Evolutionary conservation across 768 basidiomycete genomes (phyloP).

Genomic region (Filobasidium wieringae): DNA sequence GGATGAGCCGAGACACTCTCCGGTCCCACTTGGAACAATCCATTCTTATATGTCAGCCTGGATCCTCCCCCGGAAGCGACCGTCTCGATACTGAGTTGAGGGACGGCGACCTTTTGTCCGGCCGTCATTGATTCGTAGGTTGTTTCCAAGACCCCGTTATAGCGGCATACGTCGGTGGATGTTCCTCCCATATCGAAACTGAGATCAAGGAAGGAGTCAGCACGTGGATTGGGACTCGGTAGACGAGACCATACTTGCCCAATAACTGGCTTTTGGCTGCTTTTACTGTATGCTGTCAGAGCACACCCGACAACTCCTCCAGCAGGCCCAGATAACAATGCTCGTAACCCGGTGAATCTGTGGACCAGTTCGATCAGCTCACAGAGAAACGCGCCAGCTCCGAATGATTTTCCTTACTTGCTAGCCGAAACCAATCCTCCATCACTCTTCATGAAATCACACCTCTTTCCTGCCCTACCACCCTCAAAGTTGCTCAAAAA

Average conservation of each 20-base stretch:
- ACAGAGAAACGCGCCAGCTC: too few relatives aligned
- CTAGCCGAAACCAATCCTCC: slow-evolving; percentile 40
- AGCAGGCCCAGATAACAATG: slow-evolving; percentile 70
- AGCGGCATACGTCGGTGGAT: slow-evolving; percentile 87
- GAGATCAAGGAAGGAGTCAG: too few relatives aligned
- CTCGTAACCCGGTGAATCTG: slow-evolving; percentile 74
- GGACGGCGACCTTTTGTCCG: slow-evolving; percentile 83
- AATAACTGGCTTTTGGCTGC: slow-evolving; percentile 61
- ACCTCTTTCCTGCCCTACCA: slow-evolving; percentile 46
- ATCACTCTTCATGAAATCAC: slow-evolving; percentile 94
- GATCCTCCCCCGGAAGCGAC: slow-evolving; percentile 89
- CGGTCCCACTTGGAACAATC: slow-evolving; percentile 80
- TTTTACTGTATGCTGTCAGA: slow-evolving; percentile 73
- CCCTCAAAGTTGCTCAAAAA: slow-evolving; percentile 85
- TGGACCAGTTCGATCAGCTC: slow-evolving; percentile 46
- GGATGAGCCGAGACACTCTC: slow-evolving; percentile 89
- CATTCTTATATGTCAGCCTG: slow-evolving; percentile 75
- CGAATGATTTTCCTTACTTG: too few relatives aligned
- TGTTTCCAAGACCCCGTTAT: slow-evolving; percentile 77
- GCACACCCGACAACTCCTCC: slow-evolving; percentile 95
- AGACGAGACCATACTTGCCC: too few relatives aligned
- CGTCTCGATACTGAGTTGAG: slow-evolving; percentile 79
- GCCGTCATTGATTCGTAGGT: slow-evolving; percentile 94
- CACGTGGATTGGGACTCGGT: too few relatives aligned
- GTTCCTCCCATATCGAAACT: slow-evolving; percentile 59